phyloP scores from a whole-genome alignment of 768 basidiomycete species.

The Podaxis sp. region DNA sequence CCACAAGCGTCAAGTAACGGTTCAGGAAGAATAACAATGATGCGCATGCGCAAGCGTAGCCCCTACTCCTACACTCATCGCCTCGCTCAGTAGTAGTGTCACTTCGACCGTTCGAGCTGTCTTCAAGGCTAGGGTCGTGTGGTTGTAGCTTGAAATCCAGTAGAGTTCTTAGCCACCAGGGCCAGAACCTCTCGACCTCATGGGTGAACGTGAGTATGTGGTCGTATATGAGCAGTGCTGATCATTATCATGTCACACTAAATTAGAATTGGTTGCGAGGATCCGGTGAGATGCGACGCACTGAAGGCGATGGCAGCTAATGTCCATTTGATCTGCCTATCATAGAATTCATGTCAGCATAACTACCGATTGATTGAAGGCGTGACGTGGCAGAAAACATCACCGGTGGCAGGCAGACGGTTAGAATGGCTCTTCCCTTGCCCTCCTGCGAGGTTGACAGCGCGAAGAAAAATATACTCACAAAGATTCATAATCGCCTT shows the following conservation, averaged over 20 bases:
- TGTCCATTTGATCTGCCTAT: background rate
- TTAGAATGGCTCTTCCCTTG: background rate
- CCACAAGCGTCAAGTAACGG: constrained; percentile 39
- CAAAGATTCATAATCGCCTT: background rate
- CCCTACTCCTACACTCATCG: background rate
- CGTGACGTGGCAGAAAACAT: background rate
- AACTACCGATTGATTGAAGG: background rate
- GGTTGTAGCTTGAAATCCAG: background rate
- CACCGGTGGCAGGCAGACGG: background rate
- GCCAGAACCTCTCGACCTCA: constrained; percentile 49
- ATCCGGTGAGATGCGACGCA: constrained; percentile 17
- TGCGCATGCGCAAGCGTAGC: constrained; percentile 26
- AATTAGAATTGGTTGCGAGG: background rate
- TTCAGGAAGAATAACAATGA: constrained; percentile 40
- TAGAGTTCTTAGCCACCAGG: background rate
- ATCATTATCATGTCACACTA: background rate
- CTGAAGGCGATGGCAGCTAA: constrained; percentile 24
- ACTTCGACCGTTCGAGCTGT: background rate
- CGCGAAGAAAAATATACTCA: background rate
- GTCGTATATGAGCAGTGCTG: constrained; percentile 45
- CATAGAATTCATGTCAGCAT: background rate
- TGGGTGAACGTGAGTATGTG: constrained; percentile 41
- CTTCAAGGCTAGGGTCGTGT: background rate
- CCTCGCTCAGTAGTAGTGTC: background rate
- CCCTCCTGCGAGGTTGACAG: background rate